Conservation (phyloP, 768 basidiomycete species). For the Serendipita sp. region DNA sequence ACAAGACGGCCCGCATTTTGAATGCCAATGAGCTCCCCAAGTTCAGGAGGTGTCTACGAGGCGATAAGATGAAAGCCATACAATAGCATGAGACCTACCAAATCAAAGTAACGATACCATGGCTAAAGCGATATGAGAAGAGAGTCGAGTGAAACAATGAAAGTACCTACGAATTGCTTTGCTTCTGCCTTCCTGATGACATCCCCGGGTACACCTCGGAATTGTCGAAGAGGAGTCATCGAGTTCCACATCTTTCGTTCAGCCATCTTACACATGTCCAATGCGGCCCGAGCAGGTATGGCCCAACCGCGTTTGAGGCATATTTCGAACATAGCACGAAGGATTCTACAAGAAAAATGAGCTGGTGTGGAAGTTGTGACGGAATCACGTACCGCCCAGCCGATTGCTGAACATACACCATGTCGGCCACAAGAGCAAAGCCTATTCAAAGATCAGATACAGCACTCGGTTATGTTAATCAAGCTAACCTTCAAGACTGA, state of each 20-base stretch:
- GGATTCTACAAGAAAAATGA: conserved; percentile 35
- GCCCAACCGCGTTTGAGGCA: conserved; percentile 99
- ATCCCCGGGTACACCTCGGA: conserved; percentile 76
- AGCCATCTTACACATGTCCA: conserved; percentile 94
- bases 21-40: conserved; percentile 88
- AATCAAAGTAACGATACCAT: conserved; percentile 94
- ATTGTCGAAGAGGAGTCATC: conserved; percentile 94
- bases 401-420: conserved; percentile 95
- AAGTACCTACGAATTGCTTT: conserved; percentile 75
- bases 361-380: not conserved
- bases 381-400: conserved; percentile 54
- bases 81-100: conserved; percentile 25
- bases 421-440: conserved; percentile 73
- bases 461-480: not conserved
- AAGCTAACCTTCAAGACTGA: conserved; percentile 66
- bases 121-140: conserved; percentile 30
- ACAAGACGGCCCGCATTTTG: conserved; percentile 86
- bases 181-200: conserved; percentile 83
- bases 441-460: conserved; percentile 23
- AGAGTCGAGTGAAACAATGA: not conserved
- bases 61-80: not conserved
- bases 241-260: conserved; percentile 89
- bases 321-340: conserved; percentile 95
- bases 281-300: conserved; percentile 72
- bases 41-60: conserved; percentile 57